Conservation (phyloP, 257 asterid species). For the Avicennia marina region DNA sequence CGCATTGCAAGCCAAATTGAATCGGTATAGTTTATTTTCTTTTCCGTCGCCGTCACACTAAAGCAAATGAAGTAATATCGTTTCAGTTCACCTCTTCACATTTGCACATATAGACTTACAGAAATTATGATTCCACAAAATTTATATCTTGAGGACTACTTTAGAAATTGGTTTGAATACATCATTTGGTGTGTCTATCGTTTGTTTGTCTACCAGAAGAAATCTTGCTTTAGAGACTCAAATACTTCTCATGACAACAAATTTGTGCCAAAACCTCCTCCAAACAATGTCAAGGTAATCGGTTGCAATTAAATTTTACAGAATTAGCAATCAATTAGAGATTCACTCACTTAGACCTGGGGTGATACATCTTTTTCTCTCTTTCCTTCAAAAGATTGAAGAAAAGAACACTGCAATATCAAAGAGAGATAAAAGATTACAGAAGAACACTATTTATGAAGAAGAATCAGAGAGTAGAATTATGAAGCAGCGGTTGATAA, state of each 20-base stretch:
- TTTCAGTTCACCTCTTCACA: neutral
- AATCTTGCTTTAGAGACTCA: constrained; percentile 36
- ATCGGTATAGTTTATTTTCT: constrained; percentile 35
- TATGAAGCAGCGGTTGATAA: constrained; percentile 52
- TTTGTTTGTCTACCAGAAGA: constrained; percentile 44
- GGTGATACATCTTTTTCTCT: no score
- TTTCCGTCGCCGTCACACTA: neutral
- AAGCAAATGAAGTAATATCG: neutral
- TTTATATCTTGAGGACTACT: neutral
- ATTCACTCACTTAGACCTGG: neutral
- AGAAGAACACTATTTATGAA: constrained; percentile 29
- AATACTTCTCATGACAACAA: constrained; percentile 32
- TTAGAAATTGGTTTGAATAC: neutral
- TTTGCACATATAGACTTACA: constrained; percentile 5
- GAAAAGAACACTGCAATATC: constrained; percentile 22
- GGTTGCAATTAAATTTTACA: no score
- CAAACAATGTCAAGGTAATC: constrained; percentile 41
- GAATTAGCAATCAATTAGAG: neutral
- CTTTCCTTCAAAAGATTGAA: constrained; percentile 33
- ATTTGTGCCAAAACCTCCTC: constrained; percentile 28
- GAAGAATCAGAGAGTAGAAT: constrained; percentile 40
- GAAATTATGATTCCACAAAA: neutral
- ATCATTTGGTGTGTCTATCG: neutral
- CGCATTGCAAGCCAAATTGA: constrained; percentile 58
- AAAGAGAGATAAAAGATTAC: constrained; percentile 33